Conservation (phyloP, 345 rosid species). For the Eucalyptus paniculata region DNA sequence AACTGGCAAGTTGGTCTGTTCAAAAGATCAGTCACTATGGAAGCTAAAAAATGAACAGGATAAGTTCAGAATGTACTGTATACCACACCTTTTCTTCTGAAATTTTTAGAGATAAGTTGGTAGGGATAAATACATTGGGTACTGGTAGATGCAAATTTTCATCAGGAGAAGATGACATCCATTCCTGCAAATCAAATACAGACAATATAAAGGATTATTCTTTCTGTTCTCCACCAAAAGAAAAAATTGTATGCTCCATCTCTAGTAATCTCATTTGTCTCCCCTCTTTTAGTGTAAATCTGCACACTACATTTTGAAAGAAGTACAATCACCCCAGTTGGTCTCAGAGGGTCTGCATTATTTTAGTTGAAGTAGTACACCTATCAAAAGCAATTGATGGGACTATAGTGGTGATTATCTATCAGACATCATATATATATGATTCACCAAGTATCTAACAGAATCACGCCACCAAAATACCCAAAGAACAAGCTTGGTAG, state of each 20-base stretch:
- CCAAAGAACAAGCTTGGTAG: neutral
- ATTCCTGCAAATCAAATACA: conserved; percentile 32
- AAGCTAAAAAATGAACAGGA: neutral
- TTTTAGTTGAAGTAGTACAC: neutral
- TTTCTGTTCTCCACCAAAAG: neutral
- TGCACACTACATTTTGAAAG: neutral
- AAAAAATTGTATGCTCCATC: neutral
- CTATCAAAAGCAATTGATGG: neutral
- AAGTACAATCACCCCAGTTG: neutral
- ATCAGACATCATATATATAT: neutral
- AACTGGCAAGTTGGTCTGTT: conserved; percentile 54
- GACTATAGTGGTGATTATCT: neutral
- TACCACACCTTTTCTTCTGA: conserved; percentile 44
- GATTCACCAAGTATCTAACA: neutral
- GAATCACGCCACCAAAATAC: neutral
- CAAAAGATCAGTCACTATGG: conserved; percentile 1
- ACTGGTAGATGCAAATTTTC: conserved; percentile 62
- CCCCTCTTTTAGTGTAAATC: neutral
- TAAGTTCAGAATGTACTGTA: neutral
- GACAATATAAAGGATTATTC: neutral
- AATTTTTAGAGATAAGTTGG: conserved; percentile 63
- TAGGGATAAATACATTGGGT: conserved; percentile 69
- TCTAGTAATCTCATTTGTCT: neutral
- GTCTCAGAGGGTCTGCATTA: neutral
- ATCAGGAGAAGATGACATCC: conserved; percentile 61